Evolutionary conservation across 208 protist genomes (phyloP).

Genomic region (Trypanosoma mega): DNA sequence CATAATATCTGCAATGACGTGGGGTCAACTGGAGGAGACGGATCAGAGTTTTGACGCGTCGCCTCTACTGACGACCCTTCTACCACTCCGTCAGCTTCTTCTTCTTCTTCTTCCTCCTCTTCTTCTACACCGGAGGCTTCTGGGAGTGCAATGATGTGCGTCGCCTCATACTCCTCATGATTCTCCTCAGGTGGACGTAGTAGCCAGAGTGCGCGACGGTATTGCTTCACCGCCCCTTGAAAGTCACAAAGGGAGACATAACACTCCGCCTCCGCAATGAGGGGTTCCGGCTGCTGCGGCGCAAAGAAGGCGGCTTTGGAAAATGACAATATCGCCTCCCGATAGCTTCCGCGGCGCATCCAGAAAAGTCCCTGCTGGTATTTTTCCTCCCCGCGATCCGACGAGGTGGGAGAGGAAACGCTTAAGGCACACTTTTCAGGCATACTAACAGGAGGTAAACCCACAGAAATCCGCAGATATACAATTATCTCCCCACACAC

Average conservation of each 20-base stretch:
- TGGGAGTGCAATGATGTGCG: too few relatives aligned
- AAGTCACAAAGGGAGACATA: constrained; percentile 83
- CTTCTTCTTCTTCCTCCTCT: constrained; percentile 4
- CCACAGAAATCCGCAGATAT: too few relatives aligned
- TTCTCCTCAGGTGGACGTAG: constrained; percentile 22
- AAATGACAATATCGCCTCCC: constrained; percentile 64
- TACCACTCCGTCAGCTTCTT: background rate
- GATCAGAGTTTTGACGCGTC: too few relatives aligned
- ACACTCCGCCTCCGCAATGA: constrained; percentile 78
- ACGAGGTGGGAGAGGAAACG: background rate
- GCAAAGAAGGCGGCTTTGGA: constrained; percentile 75
- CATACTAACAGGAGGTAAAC: too few relatives aligned
- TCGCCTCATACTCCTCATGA: too few relatives aligned
- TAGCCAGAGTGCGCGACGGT: constrained; percentile 76
- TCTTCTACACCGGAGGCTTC: too few relatives aligned
- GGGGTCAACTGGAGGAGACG: too few relatives aligned
- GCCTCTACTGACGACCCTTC: too few relatives aligned
- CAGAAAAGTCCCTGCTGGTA: constrained; percentile 51
- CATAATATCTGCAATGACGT: too few relatives aligned
- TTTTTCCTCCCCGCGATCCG: constrained; percentile 29
- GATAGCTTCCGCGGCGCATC: constrained; percentile 45
- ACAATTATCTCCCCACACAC: too few relatives aligned
- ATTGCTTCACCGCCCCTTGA: constrained; percentile 76
- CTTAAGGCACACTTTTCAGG: too few relatives aligned
- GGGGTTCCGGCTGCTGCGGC: constrained; percentile 60